Conservation (phyloP, 2,329 filamentous ascomycete species). For the Talaromyces sp. region DNA sequence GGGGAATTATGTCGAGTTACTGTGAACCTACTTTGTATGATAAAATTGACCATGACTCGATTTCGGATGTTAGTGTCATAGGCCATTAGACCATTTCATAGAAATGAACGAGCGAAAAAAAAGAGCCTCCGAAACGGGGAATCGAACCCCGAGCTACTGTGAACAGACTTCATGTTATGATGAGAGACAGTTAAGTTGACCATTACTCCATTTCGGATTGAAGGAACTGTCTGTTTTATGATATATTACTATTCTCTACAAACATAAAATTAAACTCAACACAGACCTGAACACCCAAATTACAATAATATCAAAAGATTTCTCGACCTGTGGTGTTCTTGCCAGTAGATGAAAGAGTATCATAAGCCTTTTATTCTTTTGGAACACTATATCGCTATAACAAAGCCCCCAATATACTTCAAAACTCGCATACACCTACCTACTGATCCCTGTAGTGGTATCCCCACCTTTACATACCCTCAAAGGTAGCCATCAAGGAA, state of each 20-base stretch:
- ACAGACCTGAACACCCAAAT: too few species aligned
- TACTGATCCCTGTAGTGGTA: neutral
- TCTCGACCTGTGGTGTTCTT: neutral
- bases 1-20: too few species aligned
- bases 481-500: constrained; percentile 44
- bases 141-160: neutral
- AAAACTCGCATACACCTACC: neutral
- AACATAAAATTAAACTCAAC: neutral
- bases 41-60: too few species aligned
- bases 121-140: neutral
- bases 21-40: too few species aligned
- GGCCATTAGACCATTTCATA: too few species aligned
- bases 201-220: neutral
- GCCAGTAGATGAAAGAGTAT: neutral
- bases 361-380: neutral
- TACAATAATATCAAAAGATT: neutral
- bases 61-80: too few species aligned
- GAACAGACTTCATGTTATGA: neutral
- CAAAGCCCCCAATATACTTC: neutral
- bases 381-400: neutral
- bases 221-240: neutral
- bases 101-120: neutral
- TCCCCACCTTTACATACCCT: constrained; percentile 36
- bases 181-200: neutral
- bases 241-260: neutral